phyloP scores from a whole-genome alignment of 495 filamentous ascomycete genomes.

The Symbiotaphrina buchneri region DNA sequence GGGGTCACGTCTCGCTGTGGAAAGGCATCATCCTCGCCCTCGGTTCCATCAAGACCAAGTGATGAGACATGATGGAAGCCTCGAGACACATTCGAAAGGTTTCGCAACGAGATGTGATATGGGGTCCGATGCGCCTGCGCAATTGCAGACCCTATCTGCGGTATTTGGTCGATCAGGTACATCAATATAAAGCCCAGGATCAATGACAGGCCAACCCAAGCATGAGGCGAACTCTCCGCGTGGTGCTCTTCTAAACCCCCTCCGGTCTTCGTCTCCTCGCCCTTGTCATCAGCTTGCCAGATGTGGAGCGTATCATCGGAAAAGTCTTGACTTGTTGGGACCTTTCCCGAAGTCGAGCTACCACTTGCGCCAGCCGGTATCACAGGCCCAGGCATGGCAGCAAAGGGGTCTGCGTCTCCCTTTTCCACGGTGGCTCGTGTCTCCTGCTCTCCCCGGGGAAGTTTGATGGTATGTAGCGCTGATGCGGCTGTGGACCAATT shows the following conservation, averaged over 20 bases:
- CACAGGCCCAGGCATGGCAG: neutral
- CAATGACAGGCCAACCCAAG: conserved; percentile 66
- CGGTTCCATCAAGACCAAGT: neutral
- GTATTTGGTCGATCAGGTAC: conserved; percentile 86
- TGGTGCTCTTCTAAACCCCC: neutral
- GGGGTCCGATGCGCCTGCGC: conserved; percentile 27
- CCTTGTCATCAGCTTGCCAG: neutral
- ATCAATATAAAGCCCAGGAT: conserved; percentile 85
- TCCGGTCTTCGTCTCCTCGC: neutral
- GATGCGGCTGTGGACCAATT: conserved; percentile 1
- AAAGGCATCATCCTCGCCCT: conserved; percentile 2
- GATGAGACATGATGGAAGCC: neutral
- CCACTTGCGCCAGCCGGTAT: too few species aligned
- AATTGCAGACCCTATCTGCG: conserved; percentile 38
- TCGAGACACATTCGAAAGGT: conserved; percentile 31
- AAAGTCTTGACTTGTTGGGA: too few species aligned
- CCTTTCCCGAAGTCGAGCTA: too few species aligned
- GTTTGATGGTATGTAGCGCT: neutral
- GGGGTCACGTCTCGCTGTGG: conserved; percentile 1
- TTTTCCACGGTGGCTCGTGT: neutral
- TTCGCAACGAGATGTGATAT: conserved; percentile 63
- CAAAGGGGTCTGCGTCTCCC: neutral
- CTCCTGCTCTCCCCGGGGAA: neutral
- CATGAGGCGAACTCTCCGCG: conserved; percentile 21
- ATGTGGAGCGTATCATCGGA: neutral